phyloP scores from a whole-genome alignment of 371 early-diverging fungal genomes.

The Phascolomyces articulosus region DNA sequence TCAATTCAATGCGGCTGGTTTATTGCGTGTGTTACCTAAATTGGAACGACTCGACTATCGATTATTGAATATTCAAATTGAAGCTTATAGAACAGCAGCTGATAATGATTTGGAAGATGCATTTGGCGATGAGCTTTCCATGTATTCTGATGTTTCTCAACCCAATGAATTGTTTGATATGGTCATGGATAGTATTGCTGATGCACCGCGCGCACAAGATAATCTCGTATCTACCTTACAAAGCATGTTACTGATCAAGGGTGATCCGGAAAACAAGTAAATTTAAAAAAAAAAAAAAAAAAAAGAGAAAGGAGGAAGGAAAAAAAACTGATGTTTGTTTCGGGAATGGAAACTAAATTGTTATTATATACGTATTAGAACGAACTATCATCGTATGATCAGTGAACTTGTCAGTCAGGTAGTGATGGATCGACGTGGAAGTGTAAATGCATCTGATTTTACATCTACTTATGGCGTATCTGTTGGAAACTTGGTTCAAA shows the following conservation, averaged over 20 bases:
- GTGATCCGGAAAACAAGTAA: conserved; percentile 54
- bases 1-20: conserved; percentile 65
- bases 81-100: conserved; percentile 68
- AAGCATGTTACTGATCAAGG: conserved; percentile 70
- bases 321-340: not conserved
- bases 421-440: conserved; percentile 78
- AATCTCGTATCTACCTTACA: conserved; percentile 67
- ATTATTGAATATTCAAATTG: conserved; percentile 65
- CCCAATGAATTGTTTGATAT: conserved; percentile 70
- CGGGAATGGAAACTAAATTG: not conserved
- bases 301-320: too few species aligned
- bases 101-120: conserved; percentile 56
- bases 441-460: conserved; percentile 42
- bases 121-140: conserved; percentile 20
- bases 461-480: conserved; percentile 32
- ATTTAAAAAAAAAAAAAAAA: not conserved
- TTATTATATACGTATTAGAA: conserved; percentile 25
- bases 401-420: conserved; percentile 80
- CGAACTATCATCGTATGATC: conserved; percentile 78
- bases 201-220: conserved; percentile 65
- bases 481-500: conserved; percentile 62
- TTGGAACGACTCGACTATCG: conserved; percentile 62
- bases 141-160: conserved; percentile 43
- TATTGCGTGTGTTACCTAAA: conserved; percentile 51
- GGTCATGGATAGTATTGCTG: conserved; percentile 57